Evolutionary conservation across 139 green algal genomes (phyloP).

Genomic region (Chlamydomonas schloesseri): DNA sequence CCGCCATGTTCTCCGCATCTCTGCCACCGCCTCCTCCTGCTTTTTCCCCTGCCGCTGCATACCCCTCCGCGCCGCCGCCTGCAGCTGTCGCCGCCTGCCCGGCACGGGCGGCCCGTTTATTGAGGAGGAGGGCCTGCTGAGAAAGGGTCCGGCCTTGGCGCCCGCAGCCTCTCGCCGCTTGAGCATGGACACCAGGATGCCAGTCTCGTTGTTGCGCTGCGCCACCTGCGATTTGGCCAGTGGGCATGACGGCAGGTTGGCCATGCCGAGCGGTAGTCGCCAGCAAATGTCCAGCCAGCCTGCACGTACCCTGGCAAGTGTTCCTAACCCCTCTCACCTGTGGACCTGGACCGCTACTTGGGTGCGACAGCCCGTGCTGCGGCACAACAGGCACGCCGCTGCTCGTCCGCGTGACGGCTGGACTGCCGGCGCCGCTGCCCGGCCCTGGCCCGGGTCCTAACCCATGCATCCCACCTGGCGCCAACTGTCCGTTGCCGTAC

Average conservation of each 20-base stretch:
- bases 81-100: background rate
- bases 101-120: background rate
- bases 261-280: too few relatives aligned
- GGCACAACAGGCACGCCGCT: background rate
- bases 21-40: background rate
- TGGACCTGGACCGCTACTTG: too few relatives aligned
- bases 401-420: background rate
- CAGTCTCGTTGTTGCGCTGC: slow-evolving; percentile 90
- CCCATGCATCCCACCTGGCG: too few relatives aligned
- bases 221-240: slow-evolving; percentile 80
- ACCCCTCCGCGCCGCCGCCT: background rate
- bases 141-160: background rate
- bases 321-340: too few relatives aligned
- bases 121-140: background rate
- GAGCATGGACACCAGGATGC: slow-evolving; percentile 86
- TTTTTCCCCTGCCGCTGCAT: too few relatives aligned
- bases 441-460: too few relatives aligned
- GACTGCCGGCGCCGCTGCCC: background rate
- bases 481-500: too few relatives aligned
- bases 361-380: too few relatives aligned
- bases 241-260: too few relatives aligned
- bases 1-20: slow-evolving; percentile 52
- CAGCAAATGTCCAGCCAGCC: too few relatives aligned
- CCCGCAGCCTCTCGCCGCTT: slow-evolving; percentile 52
- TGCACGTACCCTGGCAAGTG: too few relatives aligned